A percentile compares a stretch with the other conserved stretches of the same genome.
phyloP scores from a whole-genome alignment of 1,284 basidiomycete species.

The Chiua sp. region DNA sequence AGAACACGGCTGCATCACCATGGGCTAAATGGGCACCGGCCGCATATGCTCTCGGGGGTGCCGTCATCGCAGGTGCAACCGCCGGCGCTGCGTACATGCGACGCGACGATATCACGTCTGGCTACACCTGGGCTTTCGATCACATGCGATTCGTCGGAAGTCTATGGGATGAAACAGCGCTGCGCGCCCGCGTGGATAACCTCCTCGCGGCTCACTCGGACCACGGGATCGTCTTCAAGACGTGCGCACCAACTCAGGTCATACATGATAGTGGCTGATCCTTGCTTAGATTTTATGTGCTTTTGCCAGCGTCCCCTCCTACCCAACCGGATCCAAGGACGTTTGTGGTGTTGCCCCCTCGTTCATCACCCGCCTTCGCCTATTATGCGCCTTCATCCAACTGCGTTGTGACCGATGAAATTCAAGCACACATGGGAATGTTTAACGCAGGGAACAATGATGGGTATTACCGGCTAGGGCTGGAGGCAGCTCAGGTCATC shows the following conservation, averaged over 20 bases:
- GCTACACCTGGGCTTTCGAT: conserved; percentile 82
- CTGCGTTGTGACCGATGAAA: conserved; percentile 74
- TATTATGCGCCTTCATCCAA: conserved; percentile 73
- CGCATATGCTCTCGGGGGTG: conserved; percentile 69
- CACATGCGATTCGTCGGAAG: conserved; percentile 92
- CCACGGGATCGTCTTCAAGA: conserved; percentile 73
- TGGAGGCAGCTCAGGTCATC: conserved; percentile 65
- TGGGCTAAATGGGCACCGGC: conserved; percentile 72
- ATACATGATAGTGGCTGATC: conserved; percentile 11
- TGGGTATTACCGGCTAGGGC: conserved; percentile 87
- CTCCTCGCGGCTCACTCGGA: conserved; percentile 65
- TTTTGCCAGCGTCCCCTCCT: conserved; percentile 67
- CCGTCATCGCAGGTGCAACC: conserved; percentile 81
- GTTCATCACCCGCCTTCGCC: conserved; percentile 51
- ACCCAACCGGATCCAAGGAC: conserved; percentile 61
- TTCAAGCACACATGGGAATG: conserved; percentile 90
- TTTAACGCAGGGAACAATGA: conserved; percentile 86
- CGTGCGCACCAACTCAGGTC: conserved; percentile 52
- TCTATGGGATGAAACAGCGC: conserved; percentile 80
- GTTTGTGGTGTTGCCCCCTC: conserved; percentile 77
- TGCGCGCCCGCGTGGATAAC: conserved; percentile 67
- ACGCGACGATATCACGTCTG: conserved; percentile 70
- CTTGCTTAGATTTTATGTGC: conserved; percentile 72
- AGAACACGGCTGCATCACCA: conserved; percentile 26
- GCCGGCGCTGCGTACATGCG: conserved; percentile 86